Evolutionary conservation across 768 basidiomycete genomes (phyloP), one percentile per base, ranked within the genome.

Genomic region (Tubosaeta sp.): DNA sequence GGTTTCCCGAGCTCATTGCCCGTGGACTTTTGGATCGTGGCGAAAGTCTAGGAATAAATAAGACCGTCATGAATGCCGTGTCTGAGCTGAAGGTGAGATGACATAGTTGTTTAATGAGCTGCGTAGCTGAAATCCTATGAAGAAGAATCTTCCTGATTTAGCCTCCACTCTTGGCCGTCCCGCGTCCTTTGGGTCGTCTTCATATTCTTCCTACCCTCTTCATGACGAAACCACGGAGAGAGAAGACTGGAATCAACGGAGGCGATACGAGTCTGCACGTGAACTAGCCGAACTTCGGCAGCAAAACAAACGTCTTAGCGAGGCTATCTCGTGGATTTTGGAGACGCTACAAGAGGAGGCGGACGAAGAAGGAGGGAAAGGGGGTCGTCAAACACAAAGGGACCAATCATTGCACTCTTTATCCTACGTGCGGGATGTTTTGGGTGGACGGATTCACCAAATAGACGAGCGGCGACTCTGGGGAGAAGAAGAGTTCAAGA

Each of bases 111-210:
- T 32, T 34, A 9, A 2, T 25, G 35, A 9, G 27, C 24, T 45
- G 30, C 29, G 32, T 36, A 35, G 40, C 58, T 57, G 44, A 55
- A 56, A 22, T 47, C 55, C 44, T 12, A 49, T 34, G 49, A 54
- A 92, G 90, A 84, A 82, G 48, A 94, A 91, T 65, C 79, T 95
- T 12, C 91, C 93, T 2, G 93, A 95, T 57, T 61, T 94, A n/a
- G 74, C 86, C 11, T 78, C 79, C 9, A 81, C 83, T 12, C 73
- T 93, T 12, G 77, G 79, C 31, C 82, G 81, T 19, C 71, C 86
- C 6, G 76, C 74, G 6, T 56, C 71, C 6, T 67, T 69, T 14
- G 61, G 60, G n/a, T 55, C 69, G 21, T 55, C 70, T 2, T 63
- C 76, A 1, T 68, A 72, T 32, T 59, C 78, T 3, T 74, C 82